Percentiles rank a stretch among this genome's conserved stretches.
These are phyloP conservation scores for Platanthera zijinensis DNA, from an alignment of 106 monocot genomes.

Conservation along the genomic window DNA sequence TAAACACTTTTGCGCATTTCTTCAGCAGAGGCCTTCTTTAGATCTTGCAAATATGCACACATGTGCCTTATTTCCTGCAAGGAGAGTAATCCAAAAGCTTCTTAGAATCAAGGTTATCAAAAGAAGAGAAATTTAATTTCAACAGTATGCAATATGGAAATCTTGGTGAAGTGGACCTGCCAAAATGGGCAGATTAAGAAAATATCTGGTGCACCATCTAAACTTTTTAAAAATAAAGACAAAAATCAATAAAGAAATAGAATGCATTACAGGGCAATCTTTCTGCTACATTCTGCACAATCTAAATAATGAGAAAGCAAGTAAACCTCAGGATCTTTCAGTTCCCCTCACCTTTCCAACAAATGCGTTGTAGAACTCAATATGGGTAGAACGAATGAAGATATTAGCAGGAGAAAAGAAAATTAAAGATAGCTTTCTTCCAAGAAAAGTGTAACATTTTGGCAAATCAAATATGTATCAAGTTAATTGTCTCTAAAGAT, in stretches of 20 bases:
- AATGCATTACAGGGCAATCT: not conserved
- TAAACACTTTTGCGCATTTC: constrained; percentile 97
- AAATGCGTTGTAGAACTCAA: not conserved
- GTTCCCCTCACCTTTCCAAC: not conserved
- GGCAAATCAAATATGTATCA: not conserved
- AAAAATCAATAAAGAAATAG: not conserved
- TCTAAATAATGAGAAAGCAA: not conserved
- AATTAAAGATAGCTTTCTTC: not conserved
- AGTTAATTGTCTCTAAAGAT: too few species aligned
- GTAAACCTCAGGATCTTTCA: not conserved
- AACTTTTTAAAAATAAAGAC: not conserved
- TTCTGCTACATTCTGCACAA: not conserved
- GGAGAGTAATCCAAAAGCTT: not conserved
- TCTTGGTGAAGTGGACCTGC: not conserved
- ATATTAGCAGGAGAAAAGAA: not conserved
- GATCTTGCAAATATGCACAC: constrained; percentile 76
- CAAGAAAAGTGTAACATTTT: not conserved
- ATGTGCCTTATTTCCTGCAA: constrained; percentile 87
- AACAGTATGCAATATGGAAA: too few species aligned
- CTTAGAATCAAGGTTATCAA: not conserved
- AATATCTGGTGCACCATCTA: not conserved
- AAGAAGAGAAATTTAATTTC: not conserved
- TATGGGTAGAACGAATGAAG: not conserved
- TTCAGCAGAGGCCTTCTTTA: constrained; percentile 91
- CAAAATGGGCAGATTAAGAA: not conserved